A percentile compares a stretch with the other conserved stretches of the same genome.
These are phyloP conservation scores for Aspergillus glaucus DNA, from an alignment of 2,329 filamentous ascomycete genomes.

Conservation along the genomic window DNA sequence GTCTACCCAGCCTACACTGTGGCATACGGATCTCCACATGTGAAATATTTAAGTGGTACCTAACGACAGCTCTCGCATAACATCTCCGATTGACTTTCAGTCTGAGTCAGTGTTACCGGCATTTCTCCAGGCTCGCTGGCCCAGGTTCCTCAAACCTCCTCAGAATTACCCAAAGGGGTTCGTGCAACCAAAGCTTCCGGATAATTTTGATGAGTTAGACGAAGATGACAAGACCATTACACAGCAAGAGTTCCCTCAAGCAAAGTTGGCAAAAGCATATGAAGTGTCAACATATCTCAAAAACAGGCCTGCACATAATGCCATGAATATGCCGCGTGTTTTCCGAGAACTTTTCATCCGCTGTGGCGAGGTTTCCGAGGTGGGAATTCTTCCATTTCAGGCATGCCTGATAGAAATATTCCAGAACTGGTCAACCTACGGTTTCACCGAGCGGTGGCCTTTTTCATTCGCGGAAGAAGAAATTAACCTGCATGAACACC, in stretches of 20 bases:
- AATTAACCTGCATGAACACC: constrained; percentile 18
- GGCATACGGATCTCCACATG: constrained; percentile 20
- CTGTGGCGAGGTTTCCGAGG: constrained; percentile 21
- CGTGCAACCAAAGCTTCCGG: constrained; percentile 18
- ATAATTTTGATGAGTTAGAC: constrained; percentile 24
- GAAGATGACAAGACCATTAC: constrained; percentile 12
- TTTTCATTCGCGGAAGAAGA: constrained; percentile 22
- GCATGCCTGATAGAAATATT: constrained; percentile 28
- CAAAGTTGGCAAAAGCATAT: constrained; percentile 23
- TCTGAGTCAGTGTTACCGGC: constrained; percentile 18
- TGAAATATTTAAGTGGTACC: constrained; percentile 28
- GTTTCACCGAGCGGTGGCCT: constrained; percentile 22
- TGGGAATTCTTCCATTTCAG: constrained; percentile 26
- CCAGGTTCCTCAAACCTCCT: constrained; percentile 19
- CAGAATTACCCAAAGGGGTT: constrained; percentile 13
- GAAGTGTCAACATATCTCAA: constrained; percentile 20
- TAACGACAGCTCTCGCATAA: constrained; percentile 14
- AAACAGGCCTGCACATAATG: constrained; percentile 15
- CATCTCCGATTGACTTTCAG: constrained; percentile 21
- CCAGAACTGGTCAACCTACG: constrained; percentile 19
- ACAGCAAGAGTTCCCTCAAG: constrained; percentile 12
- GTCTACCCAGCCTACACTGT: constrained; percentile 15
- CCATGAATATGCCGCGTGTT: constrained; percentile 21
- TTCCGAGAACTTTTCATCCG: constrained; percentile 28
- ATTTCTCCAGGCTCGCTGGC: constrained; percentile 24